Conservation (phyloP, 2,329 filamentous ascomycete genomes). For the Botrytis aclada region DNA sequence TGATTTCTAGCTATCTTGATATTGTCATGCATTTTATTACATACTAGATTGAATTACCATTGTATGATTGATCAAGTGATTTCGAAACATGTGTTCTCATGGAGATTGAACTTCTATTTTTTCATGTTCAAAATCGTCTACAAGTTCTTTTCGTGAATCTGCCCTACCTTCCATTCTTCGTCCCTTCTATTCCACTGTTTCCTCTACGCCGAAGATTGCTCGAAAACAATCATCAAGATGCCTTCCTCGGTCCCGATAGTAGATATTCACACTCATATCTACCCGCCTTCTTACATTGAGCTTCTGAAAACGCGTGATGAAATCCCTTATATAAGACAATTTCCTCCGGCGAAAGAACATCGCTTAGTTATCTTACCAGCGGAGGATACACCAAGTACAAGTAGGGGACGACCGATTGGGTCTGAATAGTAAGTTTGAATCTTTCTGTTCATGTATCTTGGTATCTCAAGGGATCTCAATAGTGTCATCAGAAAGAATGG, state of each 20-base stretch:
- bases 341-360: slow-evolving; percentile 54
- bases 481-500: too few species aligned
- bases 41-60: background rate
- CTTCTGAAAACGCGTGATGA: slow-evolving; percentile 56
- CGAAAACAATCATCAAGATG: slow-evolving; percentile 3
- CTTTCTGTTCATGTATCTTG: background rate
- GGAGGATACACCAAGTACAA: slow-evolving; percentile 52
- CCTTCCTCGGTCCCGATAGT: slow-evolving; percentile 47
- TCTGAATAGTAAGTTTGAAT: slow-evolving; percentile 62
- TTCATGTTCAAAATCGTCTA: background rate
- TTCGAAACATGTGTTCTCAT: background rate
- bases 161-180: background rate
- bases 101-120: background rate
- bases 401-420: slow-evolving; percentile 78
- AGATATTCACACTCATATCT: slow-evolving; percentile 69
- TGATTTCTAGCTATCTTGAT: background rate
- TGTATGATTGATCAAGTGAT: background rate
- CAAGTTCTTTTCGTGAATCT: too few species aligned
- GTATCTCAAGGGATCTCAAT: background rate
- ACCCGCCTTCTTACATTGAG: slow-evolving; percentile 60
- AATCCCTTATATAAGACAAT: slow-evolving; percentile 70
- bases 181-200: background rate
- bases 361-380: slow-evolving; percentile 65
- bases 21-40: background rate
- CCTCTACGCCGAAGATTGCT: background rate